phyloP scores from a whole-genome alignment of 495 filamentous ascomycete genomes.

The Hypoxylon rickii region DNA sequence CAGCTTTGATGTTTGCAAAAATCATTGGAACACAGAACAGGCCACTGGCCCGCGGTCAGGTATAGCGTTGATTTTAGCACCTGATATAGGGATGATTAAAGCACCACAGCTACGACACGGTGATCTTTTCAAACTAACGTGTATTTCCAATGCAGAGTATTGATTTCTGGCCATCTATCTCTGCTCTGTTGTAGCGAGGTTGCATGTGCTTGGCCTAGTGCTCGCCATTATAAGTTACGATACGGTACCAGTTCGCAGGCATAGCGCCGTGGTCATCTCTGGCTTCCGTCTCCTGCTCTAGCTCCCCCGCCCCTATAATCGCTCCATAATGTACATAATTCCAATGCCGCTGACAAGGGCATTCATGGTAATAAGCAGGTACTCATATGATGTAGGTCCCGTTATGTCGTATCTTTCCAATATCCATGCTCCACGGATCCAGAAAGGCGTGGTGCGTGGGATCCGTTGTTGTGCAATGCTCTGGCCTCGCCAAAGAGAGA shows the following conservation, averaged over 20 bases:
- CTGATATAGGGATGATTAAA: no score
- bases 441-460: neutral
- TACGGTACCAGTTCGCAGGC: no score
- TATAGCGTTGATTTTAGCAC: no score
- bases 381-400: conserved; percentile 6
- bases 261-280: neutral
- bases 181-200: conserved; percentile 19
- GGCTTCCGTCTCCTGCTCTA: neutral
- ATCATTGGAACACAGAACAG: no score
- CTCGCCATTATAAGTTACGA: conserved; percentile 18
- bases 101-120: no score
- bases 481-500: conserved; percentile 12
- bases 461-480: conserved; percentile 8
- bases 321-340: conserved; percentile 20
- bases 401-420: neutral
- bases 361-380: neutral
- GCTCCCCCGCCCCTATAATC: neutral
- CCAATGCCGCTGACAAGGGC: conserved; percentile 1
- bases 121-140: no score
- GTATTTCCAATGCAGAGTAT: conserved; percentile 6
- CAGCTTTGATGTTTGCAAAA: no score
- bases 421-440: conserved; percentile 10
- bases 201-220: conserved; percentile 11
- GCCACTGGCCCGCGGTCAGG: no score
- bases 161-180: conserved; percentile 18